Evolutionary conservation across 176 grass and related monocot species (phyloP).

Genomic region (Chloris gayana): DNA sequence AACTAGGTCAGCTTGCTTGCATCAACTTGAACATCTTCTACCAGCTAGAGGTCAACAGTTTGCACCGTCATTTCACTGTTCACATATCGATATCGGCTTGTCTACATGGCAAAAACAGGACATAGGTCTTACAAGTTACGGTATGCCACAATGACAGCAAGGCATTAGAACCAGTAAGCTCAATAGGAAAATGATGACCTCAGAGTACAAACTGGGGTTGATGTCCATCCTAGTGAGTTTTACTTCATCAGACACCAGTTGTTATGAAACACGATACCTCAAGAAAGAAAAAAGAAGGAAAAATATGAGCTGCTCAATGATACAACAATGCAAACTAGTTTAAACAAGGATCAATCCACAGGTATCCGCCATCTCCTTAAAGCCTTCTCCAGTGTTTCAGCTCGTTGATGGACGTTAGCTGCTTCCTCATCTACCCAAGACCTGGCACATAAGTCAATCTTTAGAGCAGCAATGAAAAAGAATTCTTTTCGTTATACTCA

Average conservation of each 20-base stretch:
- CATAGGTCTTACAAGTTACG: too few species aligned
- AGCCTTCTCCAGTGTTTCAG: slow-evolving; percentile 52
- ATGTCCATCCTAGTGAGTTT: not conserved
- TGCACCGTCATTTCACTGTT: not conserved
- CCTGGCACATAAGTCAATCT: slow-evolving; percentile 19
- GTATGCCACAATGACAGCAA: not conserved
- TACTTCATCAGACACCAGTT: not conserved
- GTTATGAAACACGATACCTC: not conserved
- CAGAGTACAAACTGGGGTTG: not conserved
- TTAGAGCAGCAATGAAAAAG: not conserved
- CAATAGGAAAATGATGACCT: not conserved
- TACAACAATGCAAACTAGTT: not conserved
- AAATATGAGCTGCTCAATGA: not conserved
- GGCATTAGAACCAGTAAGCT: not conserved
- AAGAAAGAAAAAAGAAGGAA: not conserved
- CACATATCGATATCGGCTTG: not conserved
- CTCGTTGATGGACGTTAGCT: slow-evolving; percentile 30
- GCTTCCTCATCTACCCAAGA: slow-evolving; percentile 79
- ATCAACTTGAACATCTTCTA: too few species aligned
- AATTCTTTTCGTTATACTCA: not conserved
- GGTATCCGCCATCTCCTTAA: slow-evolving; percentile 61
- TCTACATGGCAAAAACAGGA: not conserved
- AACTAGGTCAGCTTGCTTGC: too few species aligned
- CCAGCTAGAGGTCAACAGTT: too few species aligned
- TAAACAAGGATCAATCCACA: slow-evolving; percentile 27